phyloP scores from a whole-genome alignment of 495 filamentous ascomycete species.

The Hypoxylon rickii region DNA sequence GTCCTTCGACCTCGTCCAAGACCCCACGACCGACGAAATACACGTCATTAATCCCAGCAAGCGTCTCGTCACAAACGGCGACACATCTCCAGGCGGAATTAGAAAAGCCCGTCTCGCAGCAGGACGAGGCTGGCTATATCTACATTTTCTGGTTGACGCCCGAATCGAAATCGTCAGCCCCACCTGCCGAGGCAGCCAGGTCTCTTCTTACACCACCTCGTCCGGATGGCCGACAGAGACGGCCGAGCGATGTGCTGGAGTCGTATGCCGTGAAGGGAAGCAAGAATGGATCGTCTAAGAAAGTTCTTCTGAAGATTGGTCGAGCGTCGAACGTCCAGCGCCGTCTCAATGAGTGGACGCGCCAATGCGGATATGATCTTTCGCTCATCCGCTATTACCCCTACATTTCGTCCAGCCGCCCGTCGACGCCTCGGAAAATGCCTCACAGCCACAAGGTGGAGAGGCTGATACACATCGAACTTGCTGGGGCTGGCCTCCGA shows the following conservation, averaged over 20 bases:
- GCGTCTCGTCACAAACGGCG: slow-evolving; percentile 65
- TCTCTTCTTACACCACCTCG: slow-evolving; percentile 59
- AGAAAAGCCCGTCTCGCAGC: slow-evolving; percentile 74
- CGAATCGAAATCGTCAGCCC: slow-evolving; percentile 53
- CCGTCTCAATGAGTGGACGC: slow-evolving; percentile 87
- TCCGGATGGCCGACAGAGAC: slow-evolving; percentile 52
- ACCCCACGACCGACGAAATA: slow-evolving; percentile 57
- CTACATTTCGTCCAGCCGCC: slow-evolving; percentile 62
- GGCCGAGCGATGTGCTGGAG: slow-evolving; percentile 68
- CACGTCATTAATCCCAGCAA: slow-evolving; percentile 68
- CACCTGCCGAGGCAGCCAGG: slow-evolving; percentile 61
- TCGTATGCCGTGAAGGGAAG: slow-evolving; percentile 51
- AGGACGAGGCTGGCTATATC: slow-evolving; percentile 89
- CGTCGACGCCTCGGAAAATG: slow-evolving; percentile 64
- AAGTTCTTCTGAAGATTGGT: slow-evolving; percentile 88
- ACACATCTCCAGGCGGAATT: slow-evolving; percentile 73
- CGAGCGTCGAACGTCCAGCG: slow-evolving; percentile 89
- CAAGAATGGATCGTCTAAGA: slow-evolving; percentile 39
- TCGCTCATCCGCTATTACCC: slow-evolving; percentile 92
- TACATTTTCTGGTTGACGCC: slow-evolving; percentile 95
- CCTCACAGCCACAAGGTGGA: slow-evolving; percentile 90
- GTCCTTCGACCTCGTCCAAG: slow-evolving; percentile 39
- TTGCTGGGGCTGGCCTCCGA: slow-evolving; percentile 68
- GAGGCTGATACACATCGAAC: slow-evolving; percentile 86
- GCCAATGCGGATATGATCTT: slow-evolving; percentile 87